These are phyloP conservation scores for Anthostomella pinea DNA, from an alignment of 2,329 filamentous ascomycete genomes.

Conservation along the genomic window DNA sequence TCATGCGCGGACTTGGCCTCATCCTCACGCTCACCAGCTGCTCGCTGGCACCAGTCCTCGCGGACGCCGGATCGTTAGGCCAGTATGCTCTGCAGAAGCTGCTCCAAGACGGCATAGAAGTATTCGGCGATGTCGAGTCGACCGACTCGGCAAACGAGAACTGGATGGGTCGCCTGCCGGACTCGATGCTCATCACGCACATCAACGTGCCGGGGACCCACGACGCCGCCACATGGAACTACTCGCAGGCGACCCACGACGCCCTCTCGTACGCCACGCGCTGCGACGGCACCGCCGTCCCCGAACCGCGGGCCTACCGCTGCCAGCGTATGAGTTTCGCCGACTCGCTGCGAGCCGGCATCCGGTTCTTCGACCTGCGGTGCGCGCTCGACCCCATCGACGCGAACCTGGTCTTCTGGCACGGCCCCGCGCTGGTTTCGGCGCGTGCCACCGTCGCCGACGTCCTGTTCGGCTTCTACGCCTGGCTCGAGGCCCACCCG, in stretches of 20 bases:
- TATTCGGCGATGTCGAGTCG: constrained; percentile 36
- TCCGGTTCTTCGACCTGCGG: constrained; percentile 50
- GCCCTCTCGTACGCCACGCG: constrained; percentile 37
- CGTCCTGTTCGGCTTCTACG: constrained; percentile 45
- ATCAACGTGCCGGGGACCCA: constrained; percentile 51
- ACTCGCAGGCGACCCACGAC: constrained; percentile 40
- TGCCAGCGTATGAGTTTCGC: constrained; percentile 40
- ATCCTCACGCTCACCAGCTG: neutral
- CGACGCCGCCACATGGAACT: constrained; percentile 52
- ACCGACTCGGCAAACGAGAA: constrained; percentile 22
- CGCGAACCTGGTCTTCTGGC: constrained; percentile 46
- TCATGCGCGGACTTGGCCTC: constrained; percentile 3
- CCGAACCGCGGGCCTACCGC: constrained; percentile 33
- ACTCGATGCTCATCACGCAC: constrained; percentile 41
- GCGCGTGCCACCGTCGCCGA: constrained; percentile 42
- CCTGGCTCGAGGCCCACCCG: constrained; percentile 46
- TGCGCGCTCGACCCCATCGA: constrained; percentile 46
- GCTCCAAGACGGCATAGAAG: constrained; percentile 38
- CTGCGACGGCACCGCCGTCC: constrained; percentile 33
- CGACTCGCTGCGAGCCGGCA: constrained; percentile 42
- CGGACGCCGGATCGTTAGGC: constrained; percentile 20
- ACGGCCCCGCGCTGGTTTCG: constrained; percentile 42
- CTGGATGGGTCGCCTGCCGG: constrained; percentile 46
- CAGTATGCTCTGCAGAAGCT: constrained; percentile 40
- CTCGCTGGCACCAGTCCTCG: neutral